phyloP scores from a whole-genome alignment of 192 early-diverging fungal genomes.

The Phycomyces blakesleeanus region DNA sequence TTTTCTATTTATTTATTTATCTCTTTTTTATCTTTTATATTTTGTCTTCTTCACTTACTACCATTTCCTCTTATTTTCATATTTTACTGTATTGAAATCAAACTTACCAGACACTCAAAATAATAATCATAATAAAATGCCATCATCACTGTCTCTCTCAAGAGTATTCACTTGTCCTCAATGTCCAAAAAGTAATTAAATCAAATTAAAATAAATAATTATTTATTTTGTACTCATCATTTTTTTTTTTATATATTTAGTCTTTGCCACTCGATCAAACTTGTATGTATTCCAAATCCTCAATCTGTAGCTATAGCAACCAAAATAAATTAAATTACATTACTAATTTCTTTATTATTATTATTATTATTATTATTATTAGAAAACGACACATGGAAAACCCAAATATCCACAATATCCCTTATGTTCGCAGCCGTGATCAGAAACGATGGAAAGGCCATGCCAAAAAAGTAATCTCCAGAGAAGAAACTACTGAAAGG shows the following conservation, averaged over 20 bases:
- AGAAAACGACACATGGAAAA: constrained; percentile 46
- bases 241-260: constrained; percentile 6
- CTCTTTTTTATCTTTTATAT: neutral
- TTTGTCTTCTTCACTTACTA: neutral
- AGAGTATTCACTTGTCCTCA: constrained; percentile 21
- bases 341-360: neutral
- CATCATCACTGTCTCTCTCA: neutral
- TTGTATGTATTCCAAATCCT: constrained; percentile 28
- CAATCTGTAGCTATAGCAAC: no score
- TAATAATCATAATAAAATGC: no score
- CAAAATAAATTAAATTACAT: no score
- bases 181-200: constrained; percentile 24
- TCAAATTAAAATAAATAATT: neutral
- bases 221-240: neutral
- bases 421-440: constrained; percentile 44
- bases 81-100: no score
- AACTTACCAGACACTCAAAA: no score
- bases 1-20: neutral
- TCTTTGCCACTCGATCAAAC: constrained; percentile 33
- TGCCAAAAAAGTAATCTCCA: constrained; percentile 42
- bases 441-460: constrained; percentile 49
- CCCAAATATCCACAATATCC: constrained; percentile 47
- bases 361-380: neutral
- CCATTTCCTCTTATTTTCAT: neutral
- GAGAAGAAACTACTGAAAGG: constrained; percentile 41